Evolutionary conservation across 495 filamentous ascomycete species (phyloP), one percentile per base, ranked within the genome.

Genomic region (Talaromyces adpressus): DNA sequence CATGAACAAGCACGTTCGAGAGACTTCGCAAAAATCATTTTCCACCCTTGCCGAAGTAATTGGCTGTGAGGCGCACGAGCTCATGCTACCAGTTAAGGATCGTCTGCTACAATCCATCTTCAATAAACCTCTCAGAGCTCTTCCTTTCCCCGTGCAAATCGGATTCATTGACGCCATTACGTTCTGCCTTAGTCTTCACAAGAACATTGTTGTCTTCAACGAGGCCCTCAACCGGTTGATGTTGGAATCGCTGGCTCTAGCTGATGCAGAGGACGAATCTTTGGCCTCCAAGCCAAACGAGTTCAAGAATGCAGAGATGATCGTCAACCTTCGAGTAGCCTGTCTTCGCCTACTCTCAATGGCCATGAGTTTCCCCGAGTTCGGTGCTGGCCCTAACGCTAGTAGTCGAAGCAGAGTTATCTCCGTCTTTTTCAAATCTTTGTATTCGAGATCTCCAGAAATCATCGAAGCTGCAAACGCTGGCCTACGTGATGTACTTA

Each of bases 161-260:
- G 95, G 94, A 9, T 98, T 93, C 71, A 96, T 99, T 66, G 94
- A 98, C 72, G 95, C 93, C 6, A 92, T 99, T 66, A 94, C 91
- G 0, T 98, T 92, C 72, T 95, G 91, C 73, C 82, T 99, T 74
- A 85, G 87, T 27, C 79, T 98, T 29, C 90, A 93, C 66, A 85
- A 89, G 51, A 88, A 92, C 61, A 91, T 97, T 59, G 82, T 98
- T 22, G 83, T 87, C 14, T 96, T 97, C 71, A 93, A 96, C 68
- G 93, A 97, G 52, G 84, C 91, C 63, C 83, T 97, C 23, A 95
- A 91, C 67, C 85, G 95, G 4, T 78, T 99, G 51, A 82, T 99
- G 66, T 87, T 93, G 81, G 95, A 99, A 72, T 91, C 93, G 12
- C 79, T 98, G 29, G 93, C 92, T 0, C 80, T 98, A 53, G 92